Conservation (phyloP, 306 rosid species). For the Senna tora region DNA sequence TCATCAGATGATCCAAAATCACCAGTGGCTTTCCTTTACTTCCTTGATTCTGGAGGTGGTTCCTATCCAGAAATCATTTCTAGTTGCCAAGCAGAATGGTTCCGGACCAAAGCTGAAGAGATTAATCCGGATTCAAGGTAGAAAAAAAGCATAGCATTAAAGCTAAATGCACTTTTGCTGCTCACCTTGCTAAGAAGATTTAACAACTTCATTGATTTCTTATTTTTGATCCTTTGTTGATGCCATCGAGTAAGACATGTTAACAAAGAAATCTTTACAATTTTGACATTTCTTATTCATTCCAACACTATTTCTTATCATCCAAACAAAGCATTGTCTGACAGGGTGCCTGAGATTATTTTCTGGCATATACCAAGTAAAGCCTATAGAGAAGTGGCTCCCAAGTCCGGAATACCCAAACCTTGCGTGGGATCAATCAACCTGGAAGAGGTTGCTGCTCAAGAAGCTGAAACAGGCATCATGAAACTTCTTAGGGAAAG, state of each 20-base stretch:
- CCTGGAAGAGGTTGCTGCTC: conserved; percentile 74
- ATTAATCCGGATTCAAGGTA: conserved; percentile 75
- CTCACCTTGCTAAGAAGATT: background rate
- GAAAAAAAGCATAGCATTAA: conserved; percentile 12
- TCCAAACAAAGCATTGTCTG: conserved; percentile 28
- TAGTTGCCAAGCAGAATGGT: conserved; percentile 71
- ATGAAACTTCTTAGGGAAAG: conserved; percentile 68
- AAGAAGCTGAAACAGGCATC: conserved; percentile 75
- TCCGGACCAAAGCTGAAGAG: conserved; percentile 49
- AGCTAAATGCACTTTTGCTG: background rate
- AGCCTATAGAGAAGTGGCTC: conserved; percentile 70
- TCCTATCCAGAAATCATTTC: conserved; percentile 84
- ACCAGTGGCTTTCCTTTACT: conserved; percentile 67
- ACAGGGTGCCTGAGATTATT: conserved; percentile 79
- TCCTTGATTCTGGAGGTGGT: conserved; percentile 96
- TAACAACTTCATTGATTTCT: conserved; percentile 10
- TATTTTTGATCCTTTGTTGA: background rate
- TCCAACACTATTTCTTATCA: background rate
- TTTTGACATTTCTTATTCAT: conserved; percentile 1
- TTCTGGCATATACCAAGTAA: conserved; percentile 93
- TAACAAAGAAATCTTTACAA: background rate
- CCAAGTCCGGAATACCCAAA: conserved; percentile 49
- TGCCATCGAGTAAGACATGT: conserved; percentile 2
- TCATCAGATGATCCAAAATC: conserved; percentile 49
- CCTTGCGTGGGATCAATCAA: conserved; percentile 89